These are phyloP conservation scores for Coelastrella sp. DNA, from an alignment of 139 green algal species.

Conservation along the genomic window DNA sequence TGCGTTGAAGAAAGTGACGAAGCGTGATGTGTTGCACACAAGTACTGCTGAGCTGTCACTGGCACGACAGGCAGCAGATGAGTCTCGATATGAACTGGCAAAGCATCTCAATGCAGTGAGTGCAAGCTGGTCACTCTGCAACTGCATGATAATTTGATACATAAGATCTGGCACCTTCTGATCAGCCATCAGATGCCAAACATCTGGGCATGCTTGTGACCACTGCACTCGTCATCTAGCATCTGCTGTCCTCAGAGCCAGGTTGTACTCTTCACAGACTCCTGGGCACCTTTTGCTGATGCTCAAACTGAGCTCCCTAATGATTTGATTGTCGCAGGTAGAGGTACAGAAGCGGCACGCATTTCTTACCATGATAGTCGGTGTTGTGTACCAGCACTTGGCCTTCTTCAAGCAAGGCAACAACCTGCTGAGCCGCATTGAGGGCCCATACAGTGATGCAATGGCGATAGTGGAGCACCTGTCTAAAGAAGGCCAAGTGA, in stretches of 20 bases:
- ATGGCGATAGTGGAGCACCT: conserved; percentile 51
- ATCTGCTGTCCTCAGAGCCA: too few species aligned
- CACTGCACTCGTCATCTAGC: too few species aligned
- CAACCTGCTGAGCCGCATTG: conserved; percentile 55
- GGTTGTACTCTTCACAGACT: too few species aligned
- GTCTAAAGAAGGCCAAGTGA: background rate
- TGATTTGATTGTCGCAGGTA: conserved; percentile 46
- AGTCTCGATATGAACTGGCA: conserved; percentile 71
- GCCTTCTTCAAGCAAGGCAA: conserved; percentile 71
- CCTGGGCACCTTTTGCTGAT: too few species aligned
- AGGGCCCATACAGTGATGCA: conserved; percentile 57
- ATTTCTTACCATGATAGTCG: conserved; percentile 69
- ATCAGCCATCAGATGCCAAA: too few species aligned
- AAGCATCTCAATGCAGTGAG: conserved; percentile 60
- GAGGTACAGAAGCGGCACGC: conserved; percentile 66
- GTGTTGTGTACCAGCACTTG: conserved; percentile 72
- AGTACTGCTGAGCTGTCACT: conserved; percentile 50
- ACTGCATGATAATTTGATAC: too few species aligned
- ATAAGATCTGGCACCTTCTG: too few species aligned
- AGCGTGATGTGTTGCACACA: conserved; percentile 51
- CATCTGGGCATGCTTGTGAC: too few species aligned
- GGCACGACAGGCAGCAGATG: conserved; percentile 63
- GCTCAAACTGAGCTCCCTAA: too few species aligned
- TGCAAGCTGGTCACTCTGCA: too few species aligned
- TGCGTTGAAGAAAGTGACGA: conserved; percentile 62